Evolutionary conservation across 169 alveolate genomes (phyloP).

Genomic region (Eimeria brunetti): DNA sequence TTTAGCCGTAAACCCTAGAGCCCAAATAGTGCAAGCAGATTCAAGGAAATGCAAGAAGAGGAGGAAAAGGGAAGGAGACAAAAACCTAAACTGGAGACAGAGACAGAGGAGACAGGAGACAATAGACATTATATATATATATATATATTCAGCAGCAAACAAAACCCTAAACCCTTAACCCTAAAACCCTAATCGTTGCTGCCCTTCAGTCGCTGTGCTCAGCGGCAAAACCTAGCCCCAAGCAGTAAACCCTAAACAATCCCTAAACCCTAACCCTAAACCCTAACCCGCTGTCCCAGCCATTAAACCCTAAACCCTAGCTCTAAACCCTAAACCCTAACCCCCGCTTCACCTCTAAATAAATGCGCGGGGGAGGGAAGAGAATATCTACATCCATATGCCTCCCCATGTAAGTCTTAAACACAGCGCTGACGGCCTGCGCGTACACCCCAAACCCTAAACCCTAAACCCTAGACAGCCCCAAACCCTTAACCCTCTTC

Average conservation of each 20-base stretch:
- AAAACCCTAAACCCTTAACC: neutral
- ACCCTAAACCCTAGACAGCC: neutral
- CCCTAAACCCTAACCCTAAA: neutral
- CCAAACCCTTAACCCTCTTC: neutral
- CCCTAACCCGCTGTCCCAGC: neutral
- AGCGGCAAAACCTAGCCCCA: neutral
- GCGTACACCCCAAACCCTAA: constrained; percentile 3
- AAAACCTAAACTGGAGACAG: neutral
- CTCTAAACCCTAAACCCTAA: no score
- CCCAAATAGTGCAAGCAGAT: neutral
- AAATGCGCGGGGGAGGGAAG: neutral
- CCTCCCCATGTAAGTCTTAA: neutral
- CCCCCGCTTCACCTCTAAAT: neutral
- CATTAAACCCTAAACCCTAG: neutral
- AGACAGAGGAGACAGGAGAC: neutral
- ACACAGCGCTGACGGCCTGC: constrained; percentile 6
- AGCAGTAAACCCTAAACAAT: neutral
- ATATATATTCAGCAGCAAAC: no score
- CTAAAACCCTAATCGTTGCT: neutral
- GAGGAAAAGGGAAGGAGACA: neutral
- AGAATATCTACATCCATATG: neutral
- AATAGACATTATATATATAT: no score
- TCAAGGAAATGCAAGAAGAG: neutral
- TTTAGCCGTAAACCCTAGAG: neutral
- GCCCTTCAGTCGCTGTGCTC: no score